Evolutionary conservation across 352 stramenopile genomes (phyloP), one percentile per base, ranked within the genome.

Genomic region (Aphanomyces invadans): DNA sequence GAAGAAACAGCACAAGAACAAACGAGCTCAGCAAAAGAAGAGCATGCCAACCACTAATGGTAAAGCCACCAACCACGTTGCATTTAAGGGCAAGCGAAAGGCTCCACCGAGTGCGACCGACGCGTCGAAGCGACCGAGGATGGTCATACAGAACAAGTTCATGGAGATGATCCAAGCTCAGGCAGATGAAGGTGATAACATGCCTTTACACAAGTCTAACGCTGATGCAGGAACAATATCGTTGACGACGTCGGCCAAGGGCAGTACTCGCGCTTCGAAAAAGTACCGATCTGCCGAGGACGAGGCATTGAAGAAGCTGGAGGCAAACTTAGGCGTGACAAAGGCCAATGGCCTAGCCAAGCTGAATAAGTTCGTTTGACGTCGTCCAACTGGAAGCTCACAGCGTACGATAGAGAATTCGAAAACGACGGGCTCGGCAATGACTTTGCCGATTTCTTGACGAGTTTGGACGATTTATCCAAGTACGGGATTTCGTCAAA

Each of bases 391-490:
- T n/a, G n/a, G n/a, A n/a, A n/a, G n/a, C n/a, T n/a, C 53, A 68
- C 31, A 70, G 56, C 42, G 17, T 62, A 54, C 5, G 29, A 62
- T 73, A 92, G 83, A 45, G 85, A 93, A 68, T 93, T 86, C 71
- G 75, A 76, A 42, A 86, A 85, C 31, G 85, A 93, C 62, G 85
- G 85, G 29, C 54, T 93, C 12, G 85, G 85, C 31, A 81, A 89
- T 42, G 85, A 93, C 65, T 93, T 93, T 75, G 75, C 75, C 31
- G 83, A 89, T 48, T 93, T 93, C 73, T 69, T 93, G 31, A 76
- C 68, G 28, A 77, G 74, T 36, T 64, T 93, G 28, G 81, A 90
- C 67, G 78, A 80, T 51, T 88, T 93, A 61, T 90, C 85, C 48
- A 74, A 82, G 83, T 89, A 72, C 48, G 70, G 21, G 4, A 32